phyloP scores from a whole-genome alignment of 345 rosid species.

The Diplotaxis tenuifolia region DNA sequence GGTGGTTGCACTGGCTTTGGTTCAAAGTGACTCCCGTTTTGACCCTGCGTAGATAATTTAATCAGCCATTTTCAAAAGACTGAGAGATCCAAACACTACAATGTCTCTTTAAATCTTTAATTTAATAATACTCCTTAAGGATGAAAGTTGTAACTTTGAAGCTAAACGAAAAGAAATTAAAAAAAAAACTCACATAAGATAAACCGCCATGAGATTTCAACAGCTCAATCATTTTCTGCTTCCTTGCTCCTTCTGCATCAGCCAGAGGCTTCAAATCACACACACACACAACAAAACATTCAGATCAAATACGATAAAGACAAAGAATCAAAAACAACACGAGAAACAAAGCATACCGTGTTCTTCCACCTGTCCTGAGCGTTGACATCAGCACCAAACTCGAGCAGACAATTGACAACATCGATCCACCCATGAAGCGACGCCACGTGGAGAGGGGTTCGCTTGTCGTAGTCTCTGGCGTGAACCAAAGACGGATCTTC shows the following conservation, averaged over 20 bases:
- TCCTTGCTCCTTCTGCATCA: constrained; percentile 98
- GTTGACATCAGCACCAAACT: constrained; percentile 95
- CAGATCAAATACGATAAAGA: background rate
- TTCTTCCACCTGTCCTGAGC: constrained; percentile 99
- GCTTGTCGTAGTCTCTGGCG: constrained; percentile 88
- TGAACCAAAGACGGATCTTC: constrained; percentile 82
- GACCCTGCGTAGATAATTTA: constrained; percentile 60
- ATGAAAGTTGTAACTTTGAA: constrained; percentile 6
- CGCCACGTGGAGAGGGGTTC: constrained; percentile 95
- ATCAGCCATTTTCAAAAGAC: too few species aligned
- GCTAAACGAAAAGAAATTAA: too few species aligned
- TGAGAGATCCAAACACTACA: too few species aligned
- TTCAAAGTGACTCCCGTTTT: constrained; percentile 97
- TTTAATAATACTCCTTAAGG: too few species aligned
- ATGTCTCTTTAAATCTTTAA: too few species aligned
- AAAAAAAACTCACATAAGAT: constrained; percentile 80
- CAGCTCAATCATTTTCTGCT: constrained; percentile 65
- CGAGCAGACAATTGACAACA: constrained; percentile 80
- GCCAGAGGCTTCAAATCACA: constrained; percentile 72
- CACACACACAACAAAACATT: background rate
- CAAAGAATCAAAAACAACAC: background rate
- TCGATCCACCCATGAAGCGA: constrained; percentile 96
- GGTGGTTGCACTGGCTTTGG: constrained; percentile 96
- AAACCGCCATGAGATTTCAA: constrained; percentile 81
- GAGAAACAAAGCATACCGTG: constrained; percentile 47